Base-by-base conservation (phyloP, 805 yeast genomes). In the Candida vartiovaarae region DNA sequence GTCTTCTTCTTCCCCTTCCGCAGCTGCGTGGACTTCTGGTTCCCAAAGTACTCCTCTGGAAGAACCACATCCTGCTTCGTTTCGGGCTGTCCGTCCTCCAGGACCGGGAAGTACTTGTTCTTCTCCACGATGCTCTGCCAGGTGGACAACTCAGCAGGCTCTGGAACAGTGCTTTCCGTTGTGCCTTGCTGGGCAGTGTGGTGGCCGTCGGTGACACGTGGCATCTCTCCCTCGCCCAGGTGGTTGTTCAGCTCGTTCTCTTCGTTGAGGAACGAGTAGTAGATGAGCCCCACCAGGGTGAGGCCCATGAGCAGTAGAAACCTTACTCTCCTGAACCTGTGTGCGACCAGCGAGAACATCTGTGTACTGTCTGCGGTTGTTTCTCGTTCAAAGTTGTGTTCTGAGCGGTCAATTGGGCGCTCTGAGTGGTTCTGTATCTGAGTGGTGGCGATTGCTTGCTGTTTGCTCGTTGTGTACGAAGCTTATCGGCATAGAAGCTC, bases 61-160 rank as follows among this genome's bases (percentile, higher is more conserved):
- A 53, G 36, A 15, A 38, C 31, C 23, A 36, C 30, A 9, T 46
- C 50, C 15, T 15, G 38, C 34, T 46, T 53, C 4, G 52, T 45
- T 0, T 46, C 39, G 6, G 48, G 41, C 2, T 39, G 34, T 8
- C 56, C 60, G 4, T 49, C 40, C 25, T 59, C 53, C 8, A 67
- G 36, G 5, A 68, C 23, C 3, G 74, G 74, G 44, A 63, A 68
- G 48, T 61, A 69, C 49, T 56, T 63, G 49, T 68, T 68, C 52
- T 69, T 69, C 50, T 41, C 63, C 47, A 48, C 60, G 46, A 42
- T 28, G 56, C 36, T 46, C 30, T 10, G 42, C 44, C 37, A 44
- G 30, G 39, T 35, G 9, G 38, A 23, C 20, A 50, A 44, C 32
- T 41, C 48, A 24, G 38, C 10, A 40, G 35, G 36, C 8, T 36